Base-by-base conservation (phyloP, 2,329 filamentous ascomycete species). In the Fusarium heterosporum region DNA sequence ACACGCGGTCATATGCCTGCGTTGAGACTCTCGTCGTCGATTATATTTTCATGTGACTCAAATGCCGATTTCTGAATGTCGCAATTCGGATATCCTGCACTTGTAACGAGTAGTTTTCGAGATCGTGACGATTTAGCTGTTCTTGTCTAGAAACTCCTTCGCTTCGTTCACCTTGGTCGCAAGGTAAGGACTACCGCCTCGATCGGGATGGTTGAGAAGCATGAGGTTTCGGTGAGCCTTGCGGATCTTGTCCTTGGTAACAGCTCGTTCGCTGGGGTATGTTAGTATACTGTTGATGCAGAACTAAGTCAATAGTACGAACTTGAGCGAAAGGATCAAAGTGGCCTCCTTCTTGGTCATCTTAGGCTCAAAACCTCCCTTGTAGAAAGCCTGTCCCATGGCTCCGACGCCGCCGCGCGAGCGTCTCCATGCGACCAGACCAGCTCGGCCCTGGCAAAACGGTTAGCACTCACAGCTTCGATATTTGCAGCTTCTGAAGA, bases 101-200 rank as follows among this genome's bases (percentile, higher is more conserved):
- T 50, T 39, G 28, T 36, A 28, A 50, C 25, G 22, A 45, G 42
- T 49, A 34, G 38, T 61, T 61, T 56, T 70, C 29, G 47, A 47
- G 16, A 40, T 62, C 36, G 19, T 59, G n/a, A 43, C 16, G 28
- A 30, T 30, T 77, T 63, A 77, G 25, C 62, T 48, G 19, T 70
- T 72, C 52, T 97, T 97, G 78, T 99, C 96, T 70, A 99, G 78
- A 66, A 98, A 88, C 78, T 98, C 95, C 80, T 99, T 99, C 38
- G 96, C 96, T 79, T 99, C 96, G 81, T 99, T 99, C 77, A 99
- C 91, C 80, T 99, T 99, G 53, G 94, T 97, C 14, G 96, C 96
- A 42, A 99, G 83, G 77, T 98, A 99, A 9, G 96, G 96, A 76
- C 93, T 97, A 38, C 96, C 96, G 69, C 96, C 96, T 76, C 96